A percentile compares a stretch with the other conserved stretches of the same genome.
Conservation (phyloP, 2,329 filamentous ascomycete species). For the Westerdykella ornata region DNA sequence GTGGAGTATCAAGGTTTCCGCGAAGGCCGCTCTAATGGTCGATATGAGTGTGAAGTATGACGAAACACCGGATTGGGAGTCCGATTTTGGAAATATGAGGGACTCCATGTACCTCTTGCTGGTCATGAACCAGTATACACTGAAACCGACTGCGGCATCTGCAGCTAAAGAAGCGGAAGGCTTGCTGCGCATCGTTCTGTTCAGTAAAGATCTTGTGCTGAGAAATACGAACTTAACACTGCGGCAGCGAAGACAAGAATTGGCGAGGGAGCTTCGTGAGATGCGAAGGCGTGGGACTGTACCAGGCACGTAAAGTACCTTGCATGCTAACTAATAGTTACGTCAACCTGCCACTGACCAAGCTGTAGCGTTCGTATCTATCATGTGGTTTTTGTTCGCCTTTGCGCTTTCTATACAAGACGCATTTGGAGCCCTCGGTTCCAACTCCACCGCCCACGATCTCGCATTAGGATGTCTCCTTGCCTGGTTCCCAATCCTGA, state of each 20-base stretch:
- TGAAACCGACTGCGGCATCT: constrained; percentile 17
- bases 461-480: constrained; percentile 40
- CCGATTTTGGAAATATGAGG: constrained; percentile 30
- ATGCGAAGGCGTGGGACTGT: constrained; percentile 36
- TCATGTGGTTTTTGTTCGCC: constrained; percentile 37
- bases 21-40: constrained; percentile 31
- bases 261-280: constrained; percentile 36
- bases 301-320: constrained; percentile 6
- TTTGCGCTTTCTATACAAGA: constrained; percentile 28
- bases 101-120: constrained; percentile 41
- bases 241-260: constrained; percentile 20
- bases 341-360: background rate
- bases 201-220: constrained; percentile 32
- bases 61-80: constrained; percentile 11
- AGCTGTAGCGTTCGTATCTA: constrained; percentile 31
- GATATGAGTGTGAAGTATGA: constrained; percentile 29
- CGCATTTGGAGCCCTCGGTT: constrained; percentile 30
- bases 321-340: background rate
- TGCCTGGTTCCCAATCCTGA: constrained; percentile 40
- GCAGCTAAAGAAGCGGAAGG: constrained; percentile 29
- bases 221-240: constrained; percentile 16
- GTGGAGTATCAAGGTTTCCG: constrained; percentile 33
- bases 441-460: constrained; percentile 38
- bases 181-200: constrained; percentile 34
- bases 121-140: constrained; percentile 41